A percentile compares a stretch with the other conserved stretches of the same genome.
phyloP scores from a whole-genome alignment of 768 basidiomycete species.

The Leccinum boreale region DNA sequence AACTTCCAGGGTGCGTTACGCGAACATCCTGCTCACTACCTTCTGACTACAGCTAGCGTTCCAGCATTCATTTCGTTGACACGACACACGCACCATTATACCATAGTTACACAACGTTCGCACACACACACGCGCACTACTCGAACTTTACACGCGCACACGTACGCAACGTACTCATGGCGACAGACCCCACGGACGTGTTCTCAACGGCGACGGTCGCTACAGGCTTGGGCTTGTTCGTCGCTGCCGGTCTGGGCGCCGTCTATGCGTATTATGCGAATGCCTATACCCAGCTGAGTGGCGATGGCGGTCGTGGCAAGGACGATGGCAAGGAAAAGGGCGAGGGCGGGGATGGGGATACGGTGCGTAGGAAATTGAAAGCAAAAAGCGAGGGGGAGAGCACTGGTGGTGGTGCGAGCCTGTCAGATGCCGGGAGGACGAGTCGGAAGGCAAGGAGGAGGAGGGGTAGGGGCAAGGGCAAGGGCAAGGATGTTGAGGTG shows the following conservation, averaged over 20 bases:
- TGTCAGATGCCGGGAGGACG: not conserved
- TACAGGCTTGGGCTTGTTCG: constrained; percentile 31
- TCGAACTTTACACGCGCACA: not conserved
- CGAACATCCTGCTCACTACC: too few species aligned
- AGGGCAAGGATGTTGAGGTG: not conserved
- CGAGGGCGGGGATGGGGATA: not conserved
- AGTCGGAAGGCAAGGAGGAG: not conserved
- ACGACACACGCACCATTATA: not conserved
- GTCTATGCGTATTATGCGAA: constrained; percentile 13
- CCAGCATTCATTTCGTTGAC: not conserved
- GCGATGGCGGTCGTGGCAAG: not conserved
- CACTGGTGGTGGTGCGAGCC: not conserved
- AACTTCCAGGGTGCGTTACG: too few species aligned
- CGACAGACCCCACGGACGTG: constrained; percentile 42
- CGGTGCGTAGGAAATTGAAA: not conserved
- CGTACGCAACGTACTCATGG: constrained; percentile 29
- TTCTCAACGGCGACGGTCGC: constrained; percentile 30
- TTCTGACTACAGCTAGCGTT: too few species aligned
- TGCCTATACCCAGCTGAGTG: not conserved
- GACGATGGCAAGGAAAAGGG: not conserved
- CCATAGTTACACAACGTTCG: not conserved
- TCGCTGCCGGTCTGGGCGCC: constrained; percentile 15
- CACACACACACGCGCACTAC: not conserved
- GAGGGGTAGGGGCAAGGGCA: not conserved
- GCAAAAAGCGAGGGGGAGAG: not conserved